A percentile compares a stretch with the other conserved stretches of the same genome.
Evolutionary conservation across 345 rosid species (phyloP).

Genomic region (Psidium guajava): DNA sequence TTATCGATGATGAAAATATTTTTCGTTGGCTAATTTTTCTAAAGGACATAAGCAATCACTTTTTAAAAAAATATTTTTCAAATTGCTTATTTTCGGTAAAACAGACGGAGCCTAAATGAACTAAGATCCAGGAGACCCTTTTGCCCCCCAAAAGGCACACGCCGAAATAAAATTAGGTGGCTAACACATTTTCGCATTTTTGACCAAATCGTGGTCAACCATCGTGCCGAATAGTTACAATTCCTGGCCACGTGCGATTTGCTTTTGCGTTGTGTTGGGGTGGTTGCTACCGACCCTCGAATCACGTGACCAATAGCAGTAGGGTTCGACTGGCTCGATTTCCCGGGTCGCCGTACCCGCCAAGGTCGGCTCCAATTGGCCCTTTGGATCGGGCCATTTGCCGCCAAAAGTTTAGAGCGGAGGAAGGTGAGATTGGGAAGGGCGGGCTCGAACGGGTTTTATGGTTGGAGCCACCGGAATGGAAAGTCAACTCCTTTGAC

Average conservation of each 20-base stretch:
- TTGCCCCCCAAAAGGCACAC: background rate
- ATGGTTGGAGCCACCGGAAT: background rate
- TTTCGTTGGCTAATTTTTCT: no score
- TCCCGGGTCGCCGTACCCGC: background rate
- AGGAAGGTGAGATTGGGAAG: background rate
- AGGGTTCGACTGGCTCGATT: background rate
- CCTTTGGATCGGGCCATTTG: background rate
- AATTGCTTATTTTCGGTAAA: no score
- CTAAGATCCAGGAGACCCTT: background rate
- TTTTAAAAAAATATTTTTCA: no score
- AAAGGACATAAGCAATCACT: no score
- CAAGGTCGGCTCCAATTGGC: background rate
- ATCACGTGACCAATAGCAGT: background rate
- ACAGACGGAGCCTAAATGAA: background rate
- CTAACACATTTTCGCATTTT: background rate
- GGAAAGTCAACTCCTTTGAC: background rate
- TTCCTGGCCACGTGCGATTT: background rate
- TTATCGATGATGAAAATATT: no score
- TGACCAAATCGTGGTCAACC: background rate
- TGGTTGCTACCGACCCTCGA: background rate
- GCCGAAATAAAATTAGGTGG: background rate
- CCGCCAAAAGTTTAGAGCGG: background rate
- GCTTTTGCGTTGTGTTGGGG: background rate
- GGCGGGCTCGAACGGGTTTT: background rate
- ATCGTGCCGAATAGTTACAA: background rate